These are phyloP conservation scores for Neophaeococcomyces aloes DNA, from an alignment of 2,329 filamentous ascomycete species.

Conservation along the genomic window DNA sequence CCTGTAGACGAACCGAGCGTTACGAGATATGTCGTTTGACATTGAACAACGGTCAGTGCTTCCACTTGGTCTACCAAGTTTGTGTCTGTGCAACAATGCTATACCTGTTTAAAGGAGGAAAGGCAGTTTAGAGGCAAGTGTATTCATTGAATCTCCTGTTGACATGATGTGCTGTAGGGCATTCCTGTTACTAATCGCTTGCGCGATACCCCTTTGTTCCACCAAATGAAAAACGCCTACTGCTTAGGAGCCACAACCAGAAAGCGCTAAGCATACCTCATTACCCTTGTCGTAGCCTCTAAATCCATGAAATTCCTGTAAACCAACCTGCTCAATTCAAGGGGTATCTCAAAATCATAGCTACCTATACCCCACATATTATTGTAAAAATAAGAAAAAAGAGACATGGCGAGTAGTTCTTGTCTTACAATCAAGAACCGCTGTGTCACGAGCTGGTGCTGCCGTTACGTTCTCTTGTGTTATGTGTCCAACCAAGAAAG, in stretches of 20 bases:
- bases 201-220: background rate
- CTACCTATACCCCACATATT: background rate
- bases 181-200: background rate
- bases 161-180: background rate
- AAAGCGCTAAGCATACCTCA: background rate
- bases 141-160: background rate
- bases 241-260: background rate
- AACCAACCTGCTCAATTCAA: too few relatives aligned
- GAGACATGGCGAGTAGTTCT: background rate
- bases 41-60: too few relatives aligned
- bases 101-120: too few relatives aligned
- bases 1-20: too few relatives aligned
- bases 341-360: constrained; percentile 2
- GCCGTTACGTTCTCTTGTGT: constrained; percentile 29
- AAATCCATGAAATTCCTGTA: background rate
- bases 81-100: too few relatives aligned
- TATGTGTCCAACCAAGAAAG: constrained; percentile 42
- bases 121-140: too few relatives aligned
- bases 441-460: constrained; percentile 10
- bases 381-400: background rate
- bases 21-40: too few relatives aligned
- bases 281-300: background rate
- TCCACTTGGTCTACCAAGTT: too few relatives aligned
- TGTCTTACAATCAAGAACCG: constrained; percentile 17
- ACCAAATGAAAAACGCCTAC: background rate